A percentile compares a stretch with the other conserved stretches of the same genome.
Conservation (phyloP, 495 filamentous ascomycete genomes). For the Talaromyces wortmannii region DNA sequence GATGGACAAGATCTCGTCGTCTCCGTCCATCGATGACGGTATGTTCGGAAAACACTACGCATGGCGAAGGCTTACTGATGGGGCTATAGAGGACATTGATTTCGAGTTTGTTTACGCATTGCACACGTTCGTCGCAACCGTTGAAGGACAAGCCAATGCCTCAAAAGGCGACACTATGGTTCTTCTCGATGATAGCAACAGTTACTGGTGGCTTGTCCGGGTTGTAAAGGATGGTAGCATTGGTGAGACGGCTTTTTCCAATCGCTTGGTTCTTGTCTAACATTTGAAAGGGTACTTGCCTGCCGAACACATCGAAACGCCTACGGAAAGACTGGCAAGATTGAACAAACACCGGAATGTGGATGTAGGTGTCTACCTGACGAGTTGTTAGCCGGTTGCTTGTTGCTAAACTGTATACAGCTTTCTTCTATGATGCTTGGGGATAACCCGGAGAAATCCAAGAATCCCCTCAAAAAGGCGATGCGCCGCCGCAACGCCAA, state of each 20-base stretch:
- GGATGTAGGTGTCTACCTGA: slow-evolving; percentile 56
- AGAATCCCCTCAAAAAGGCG: slow-evolving; percentile 83
- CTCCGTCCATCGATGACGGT: slow-evolving; percentile 98
- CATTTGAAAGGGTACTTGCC: slow-evolving; percentile 73
- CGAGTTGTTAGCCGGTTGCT: neutral
- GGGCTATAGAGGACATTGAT: slow-evolving; percentile 90
- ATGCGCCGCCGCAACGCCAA: slow-evolving; percentile 84
- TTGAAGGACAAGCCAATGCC: slow-evolving; percentile 97
- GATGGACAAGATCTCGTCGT: slow-evolving; percentile 97
- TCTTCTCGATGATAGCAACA: slow-evolving; percentile 98
- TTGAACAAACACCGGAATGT: slow-evolving; percentile 98
- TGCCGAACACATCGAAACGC: slow-evolving; percentile 97
- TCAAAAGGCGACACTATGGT: slow-evolving; percentile 99
- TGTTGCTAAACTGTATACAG: slow-evolving; percentile 28
- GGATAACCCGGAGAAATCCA: slow-evolving; percentile 81
- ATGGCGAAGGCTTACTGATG: slow-evolving; percentile 15
- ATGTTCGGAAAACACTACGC: slow-evolving; percentile 25
- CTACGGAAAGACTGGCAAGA: slow-evolving; percentile 86
- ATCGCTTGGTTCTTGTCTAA: slow-evolving; percentile 10
- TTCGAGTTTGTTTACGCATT: slow-evolving; percentile 99
- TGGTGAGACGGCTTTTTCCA: slow-evolving; percentile 45
- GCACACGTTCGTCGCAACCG: slow-evolving; percentile 94
- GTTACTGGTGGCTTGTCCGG: slow-evolving; percentile 98
- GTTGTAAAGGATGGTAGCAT: slow-evolving; percentile 97
- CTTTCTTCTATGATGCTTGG: slow-evolving; percentile 91